Evolutionary conservation across 2,329 filamentous ascomycete species (phyloP).

Genomic region (Arachnopeziza araneosa): DNA sequence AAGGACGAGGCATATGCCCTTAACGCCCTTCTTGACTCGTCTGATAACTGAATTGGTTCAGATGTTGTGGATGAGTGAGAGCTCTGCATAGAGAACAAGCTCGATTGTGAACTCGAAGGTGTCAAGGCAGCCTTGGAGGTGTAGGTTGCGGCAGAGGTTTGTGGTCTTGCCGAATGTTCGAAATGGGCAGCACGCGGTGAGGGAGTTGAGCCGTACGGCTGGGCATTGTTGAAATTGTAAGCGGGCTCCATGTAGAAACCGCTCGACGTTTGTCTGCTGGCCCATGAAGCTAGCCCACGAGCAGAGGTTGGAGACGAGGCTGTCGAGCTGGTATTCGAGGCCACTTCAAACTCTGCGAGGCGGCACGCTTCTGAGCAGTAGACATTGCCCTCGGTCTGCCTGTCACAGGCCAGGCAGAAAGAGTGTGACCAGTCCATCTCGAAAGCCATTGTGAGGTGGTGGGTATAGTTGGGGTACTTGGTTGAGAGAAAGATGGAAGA

Average conservation of each 20-base stretch:
- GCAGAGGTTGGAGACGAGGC: conserved; percentile 48
- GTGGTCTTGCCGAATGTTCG: conserved; percentile 46
- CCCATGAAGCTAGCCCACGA: conserved; percentile 45
- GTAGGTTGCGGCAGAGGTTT: conserved; percentile 36
- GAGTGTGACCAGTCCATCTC: conserved; percentile 68
- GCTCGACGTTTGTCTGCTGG: conserved; percentile 40
- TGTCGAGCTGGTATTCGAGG: conserved; percentile 48
- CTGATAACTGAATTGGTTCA: conserved; percentile 57
- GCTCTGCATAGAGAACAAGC: conserved; percentile 73
- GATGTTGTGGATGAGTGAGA: conserved; percentile 46
- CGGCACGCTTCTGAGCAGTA: conserved; percentile 94
- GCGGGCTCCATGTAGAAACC: conserved; percentile 67
- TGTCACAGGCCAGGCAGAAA: conserved; percentile 92
- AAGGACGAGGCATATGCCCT: conserved; percentile 84
- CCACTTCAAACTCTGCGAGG: conserved; percentile 76
- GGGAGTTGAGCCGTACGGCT: conserved; percentile 49
- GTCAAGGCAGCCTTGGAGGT: conserved; percentile 45
- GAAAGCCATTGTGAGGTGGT: conserved; percentile 25
- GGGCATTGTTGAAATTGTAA: conserved; percentile 66
- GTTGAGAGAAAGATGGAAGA: neutral
- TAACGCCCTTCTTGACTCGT: conserved; percentile 73
- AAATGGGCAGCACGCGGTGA: conserved; percentile 29
- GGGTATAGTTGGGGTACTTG: conserved; percentile 2
- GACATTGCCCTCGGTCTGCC: conserved; percentile 72
- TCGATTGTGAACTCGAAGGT: conserved; percentile 77